These are phyloP conservation scores for Fomitopsis serialis DNA, from an alignment of 768 basidiomycete genomes.

Conservation along the genomic window DNA sequence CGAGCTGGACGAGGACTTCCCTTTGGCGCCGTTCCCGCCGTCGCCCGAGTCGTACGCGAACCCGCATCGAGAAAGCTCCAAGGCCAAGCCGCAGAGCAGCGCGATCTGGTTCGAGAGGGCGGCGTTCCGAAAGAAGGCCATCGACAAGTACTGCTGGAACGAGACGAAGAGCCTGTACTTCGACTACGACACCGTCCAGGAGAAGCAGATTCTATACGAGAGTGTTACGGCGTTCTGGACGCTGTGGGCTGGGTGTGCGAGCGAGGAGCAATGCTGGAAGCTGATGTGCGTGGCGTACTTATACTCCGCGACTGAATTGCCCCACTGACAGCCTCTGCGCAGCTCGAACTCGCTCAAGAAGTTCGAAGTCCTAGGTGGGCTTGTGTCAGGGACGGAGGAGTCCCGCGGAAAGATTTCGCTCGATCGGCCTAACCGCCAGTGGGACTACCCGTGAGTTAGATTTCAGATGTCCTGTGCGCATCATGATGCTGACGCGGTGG, in stretches of 20 bases:
- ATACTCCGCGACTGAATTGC: conserved; percentile 1
- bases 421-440: conserved; percentile 95
- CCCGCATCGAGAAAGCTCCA: conserved; percentile 54
- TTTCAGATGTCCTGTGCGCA: background rate
- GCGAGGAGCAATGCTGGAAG: conserved; percentile 90
- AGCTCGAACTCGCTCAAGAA: conserved; percentile 86
- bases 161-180: conserved; percentile 92
- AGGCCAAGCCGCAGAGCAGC: conserved; percentile 58
- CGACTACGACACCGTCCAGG: conserved; percentile 90
- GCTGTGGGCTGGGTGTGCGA: conserved; percentile 96
- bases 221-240: conserved; percentile 96
- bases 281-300: conserved; percentile 64
- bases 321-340: conserved; percentile 12
- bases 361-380: conserved; percentile 93
- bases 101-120: conserved; percentile 94
- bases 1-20: conserved; percentile 89
- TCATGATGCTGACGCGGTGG: conserved; percentile 10
- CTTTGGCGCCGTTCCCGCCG: conserved; percentile 88
- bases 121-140: conserved; percentile 73
- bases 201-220: conserved; percentile 92
- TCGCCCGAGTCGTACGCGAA: conserved; percentile 64
- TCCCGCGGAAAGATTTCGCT: conserved; percentile 94
- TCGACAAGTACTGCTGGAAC: conserved; percentile 96
- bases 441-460: conserved; percentile 89
- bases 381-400: conserved; percentile 95